Evolutionary conservation across 805 yeast species (phyloP), one percentile per base, ranked within the genome.

Genomic region (Starmerella potacharoeniae): DNA sequence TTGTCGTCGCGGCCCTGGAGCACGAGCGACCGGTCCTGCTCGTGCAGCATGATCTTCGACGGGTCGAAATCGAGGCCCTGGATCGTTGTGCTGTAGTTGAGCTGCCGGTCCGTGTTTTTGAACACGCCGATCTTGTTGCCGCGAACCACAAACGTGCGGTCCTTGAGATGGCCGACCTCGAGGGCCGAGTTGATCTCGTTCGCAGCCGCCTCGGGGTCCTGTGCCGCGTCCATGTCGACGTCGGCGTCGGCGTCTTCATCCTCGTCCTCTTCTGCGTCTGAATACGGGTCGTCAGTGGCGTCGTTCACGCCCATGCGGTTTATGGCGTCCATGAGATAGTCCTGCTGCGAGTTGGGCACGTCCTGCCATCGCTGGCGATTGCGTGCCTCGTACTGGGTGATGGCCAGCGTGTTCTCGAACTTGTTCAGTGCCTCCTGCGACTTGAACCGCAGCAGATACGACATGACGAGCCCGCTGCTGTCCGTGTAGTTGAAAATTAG

Each of bases 81-180:
- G 56, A 89, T 84, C 0, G 95, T 79, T 5, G 95, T 80, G 22
- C 78, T 71, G 63, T 78, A 87, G 55, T 80, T 78, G 49, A 88
- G 68, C 33, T 67, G 66, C 8, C 52, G 48, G 14, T 72, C 75
- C 37, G 75, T 77, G 17, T 81, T 77, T 62, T 76, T 83, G 70
- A 88, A 87, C 5, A 89, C 89, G 36, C 96, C 96, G 54, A 89
- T 72, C 60, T 79, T 80, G 66, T 86, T 73, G 14, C 89, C 95
- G 61, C 95, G 79, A 0, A 84, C 82, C 34, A 89, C 90, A 66
- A 78, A 89, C 0, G 95, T 77, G 37, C 93, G 75, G 63, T 86
- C 83, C 61, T 82, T 82, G 54, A 76, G 77, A 58, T 71, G 78
- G 0, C 95, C 90, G 8, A 87, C 82, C 1, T 85, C 82, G 64